Base-by-base conservation (phyloP, 2,329 filamentous ascomycete genomes). In the Aschersonia sp. region DNA sequence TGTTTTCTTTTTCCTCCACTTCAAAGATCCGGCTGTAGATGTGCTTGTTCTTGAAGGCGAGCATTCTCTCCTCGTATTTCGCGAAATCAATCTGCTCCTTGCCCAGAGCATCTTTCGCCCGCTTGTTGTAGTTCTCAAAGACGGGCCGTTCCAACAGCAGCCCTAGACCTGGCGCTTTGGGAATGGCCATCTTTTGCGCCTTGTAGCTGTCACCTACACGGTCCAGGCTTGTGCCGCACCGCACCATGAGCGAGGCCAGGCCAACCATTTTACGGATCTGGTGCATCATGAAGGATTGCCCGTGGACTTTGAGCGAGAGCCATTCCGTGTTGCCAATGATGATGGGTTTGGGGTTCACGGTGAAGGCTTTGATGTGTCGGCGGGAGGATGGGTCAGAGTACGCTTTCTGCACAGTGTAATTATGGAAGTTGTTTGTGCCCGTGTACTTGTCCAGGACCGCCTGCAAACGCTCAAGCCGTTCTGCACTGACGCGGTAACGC, bases 251-350 rank as follows among this genome's bases (percentile, higher is more conserved):
- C 35, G 87, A 80, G 7, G 81, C 87, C 83, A 98, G 88, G 48
- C 86, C 87, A 12, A 98, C 87, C 92, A 98, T 97, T 68, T 97
- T 98, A 59, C 92, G 83, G 65, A 98, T 98, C 69, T 98, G 92
- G 66, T 98, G 92, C 92, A 98, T 98, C 92, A 98, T 98, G 74
- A 98, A 98, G 59, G 84, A 90, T 66, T 98, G 92, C 0, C 92
- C 92, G 65, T 98, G 92, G 30, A 98, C 89, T 62, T 94, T 95
- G 54, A 97, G 73, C 42, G 84, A 92, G 5, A 98, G 73, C 92
- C 92, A 98, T 69, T 98, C 85, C 2, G 88, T 95, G 59, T 90
- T 81, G 62, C 87, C 79, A 64, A 94, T 94, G 59, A 88, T 79
- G 58, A 95, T 83, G 1, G 88, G 87, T 46, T 76, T 70, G 4